A percentile compares a stretch with the other conserved stretches of the same genome.
phyloP scores from a whole-genome alignment of 345 rosid genomes.

The Salix brachista region DNA sequence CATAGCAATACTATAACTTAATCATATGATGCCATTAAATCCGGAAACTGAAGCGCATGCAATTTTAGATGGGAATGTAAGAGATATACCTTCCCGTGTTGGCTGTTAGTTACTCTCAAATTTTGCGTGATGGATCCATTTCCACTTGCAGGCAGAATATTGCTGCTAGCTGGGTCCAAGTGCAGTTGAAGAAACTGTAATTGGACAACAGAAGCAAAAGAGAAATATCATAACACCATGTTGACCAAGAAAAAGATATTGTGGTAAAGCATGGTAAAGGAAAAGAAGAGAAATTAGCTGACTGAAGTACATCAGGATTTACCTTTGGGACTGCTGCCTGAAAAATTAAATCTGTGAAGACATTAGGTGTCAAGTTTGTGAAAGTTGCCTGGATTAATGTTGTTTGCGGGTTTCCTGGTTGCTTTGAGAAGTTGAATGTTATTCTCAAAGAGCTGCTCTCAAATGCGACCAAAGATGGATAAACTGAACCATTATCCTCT shows the following conservation, averaged over 20 bases:
- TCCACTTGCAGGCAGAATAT: constrained; percentile 57
- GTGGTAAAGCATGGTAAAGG: not conserved
- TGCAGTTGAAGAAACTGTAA: constrained; percentile 92
- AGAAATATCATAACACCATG: constrained; percentile 9
- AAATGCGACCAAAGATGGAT: constrained; percentile 72
- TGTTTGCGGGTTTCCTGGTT: constrained; percentile 64
- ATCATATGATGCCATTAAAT: not conserved
- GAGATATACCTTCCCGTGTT: constrained; percentile 83
- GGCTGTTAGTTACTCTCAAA: constrained; percentile 81
- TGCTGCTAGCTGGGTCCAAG: constrained; percentile 88
- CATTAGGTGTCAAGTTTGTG: constrained; percentile 61
- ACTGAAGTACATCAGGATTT: constrained; percentile 17
- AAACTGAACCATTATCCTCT: constrained; percentile 72
- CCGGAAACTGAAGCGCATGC: not conserved
- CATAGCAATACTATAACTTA: not conserved
- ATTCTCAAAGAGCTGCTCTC: constrained; percentile 81
- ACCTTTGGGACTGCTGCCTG: constrained; percentile 99
- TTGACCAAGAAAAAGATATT: not conserved
- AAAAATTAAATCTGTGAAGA: constrained; percentile 71
- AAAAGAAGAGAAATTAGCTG: not conserved
- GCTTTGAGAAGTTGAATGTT: constrained; percentile 72
- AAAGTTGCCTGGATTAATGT: constrained; percentile 70
- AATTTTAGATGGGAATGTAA: not conserved
- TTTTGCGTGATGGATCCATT: constrained; percentile 58
- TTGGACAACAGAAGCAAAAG: constrained; percentile 6